Base-by-base conservation (phyloP, 2,329 filamentous ascomycete species). In the Cladophialophora carrionii region DNA sequence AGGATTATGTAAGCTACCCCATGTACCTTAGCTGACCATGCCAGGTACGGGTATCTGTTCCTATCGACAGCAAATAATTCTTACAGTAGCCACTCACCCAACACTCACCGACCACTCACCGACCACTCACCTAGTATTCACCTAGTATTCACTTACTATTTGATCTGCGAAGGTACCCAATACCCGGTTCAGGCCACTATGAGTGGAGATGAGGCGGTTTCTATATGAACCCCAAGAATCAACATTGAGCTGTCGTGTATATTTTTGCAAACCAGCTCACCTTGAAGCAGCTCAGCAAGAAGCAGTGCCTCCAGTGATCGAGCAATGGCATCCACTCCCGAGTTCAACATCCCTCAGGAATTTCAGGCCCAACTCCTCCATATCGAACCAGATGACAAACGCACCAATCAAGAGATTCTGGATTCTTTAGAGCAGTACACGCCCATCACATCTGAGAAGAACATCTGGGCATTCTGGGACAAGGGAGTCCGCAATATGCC, bases 391-490 rank as follows among this genome's bases (percentile, higher is more conserved):
- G 20, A 20, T 9, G 68, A 68, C 54, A 62, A 46, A 24, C 63
- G 66, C 24, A 55, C 66, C 5, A 59, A 70, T 26, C 58, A 61
- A 46, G 68, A 70, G 14, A 68, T 67, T 31, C 24, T 68, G 6
- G 37, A 26, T n/a, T 53, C 66, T 9, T 43, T 70, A 68, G n/a
- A 55, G 10, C 20, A 63, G 31, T 53, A 62, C 48, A 37, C 31
- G 5, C 65, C 67, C 10, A 59, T 69, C n/a, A 67, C 37, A 3
- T 67, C 65, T 14, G 62, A 69, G 53, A 86, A 86, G 72, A 85
- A 85, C 55, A 75, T 86, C 29, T 87, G 83, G 79, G 84, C 85
- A 71, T 87, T 85, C 74, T 87, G 84, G 84, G 78, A 86, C 71
- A 75, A 74, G 3, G 84, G 84, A 31, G 82, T 80, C 69, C 51